Evolutionary conservation across 2,329 filamentous ascomycete species (phyloP).

Genomic region (Fusarium xyrophilum): DNA sequence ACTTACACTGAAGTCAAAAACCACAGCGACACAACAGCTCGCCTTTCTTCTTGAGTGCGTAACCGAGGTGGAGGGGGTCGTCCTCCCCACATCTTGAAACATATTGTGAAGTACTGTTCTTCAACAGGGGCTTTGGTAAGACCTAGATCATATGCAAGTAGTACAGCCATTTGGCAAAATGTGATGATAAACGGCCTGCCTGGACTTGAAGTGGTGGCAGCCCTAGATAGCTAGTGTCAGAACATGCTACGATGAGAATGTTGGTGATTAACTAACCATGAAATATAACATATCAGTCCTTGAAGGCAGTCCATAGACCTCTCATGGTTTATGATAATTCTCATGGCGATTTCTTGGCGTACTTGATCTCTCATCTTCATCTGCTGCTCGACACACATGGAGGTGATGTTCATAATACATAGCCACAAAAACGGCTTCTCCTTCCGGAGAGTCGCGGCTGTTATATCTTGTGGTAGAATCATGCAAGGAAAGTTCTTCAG

Average conservation of each 20-base stretch:
- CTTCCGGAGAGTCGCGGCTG: slow-evolving; percentile 49
- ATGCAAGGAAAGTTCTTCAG: slow-evolving; percentile 55
- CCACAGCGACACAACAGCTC: slow-evolving; percentile 58
- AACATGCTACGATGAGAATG: background rate
- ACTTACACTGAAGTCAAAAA: slow-evolving; percentile 48
- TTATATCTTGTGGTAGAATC: slow-evolving; percentile 48
- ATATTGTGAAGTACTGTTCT: slow-evolving; percentile 47
- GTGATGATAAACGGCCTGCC: slow-evolving; percentile 55
- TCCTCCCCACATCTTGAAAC: slow-evolving; percentile 47
- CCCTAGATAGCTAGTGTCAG: slow-evolving; percentile 41
- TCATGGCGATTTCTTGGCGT: slow-evolving; percentile 54
- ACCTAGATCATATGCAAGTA: slow-evolving; percentile 55
- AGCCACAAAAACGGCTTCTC: slow-evolving; percentile 59
- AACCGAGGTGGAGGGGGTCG: slow-evolving; percentile 41
- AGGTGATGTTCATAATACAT: slow-evolving; percentile 56
- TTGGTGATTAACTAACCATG: slow-evolving; percentile 49
- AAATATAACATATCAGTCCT: slow-evolving; percentile 55
- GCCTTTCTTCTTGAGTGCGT: slow-evolving; percentile 57
- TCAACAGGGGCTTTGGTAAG: slow-evolving; percentile 50
- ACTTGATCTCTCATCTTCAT: slow-evolving; percentile 49
- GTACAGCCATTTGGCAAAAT: slow-evolving; percentile 52
- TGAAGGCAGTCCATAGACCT: slow-evolving; percentile 60
- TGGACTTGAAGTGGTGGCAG: slow-evolving; percentile 48
- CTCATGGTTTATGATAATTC: slow-evolving; percentile 57
- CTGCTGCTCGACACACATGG: slow-evolving; percentile 52